Conservation (phyloP, 2,329 filamentous ascomycete genomes). For the Golovinomyces cichoracearum region DNA sequence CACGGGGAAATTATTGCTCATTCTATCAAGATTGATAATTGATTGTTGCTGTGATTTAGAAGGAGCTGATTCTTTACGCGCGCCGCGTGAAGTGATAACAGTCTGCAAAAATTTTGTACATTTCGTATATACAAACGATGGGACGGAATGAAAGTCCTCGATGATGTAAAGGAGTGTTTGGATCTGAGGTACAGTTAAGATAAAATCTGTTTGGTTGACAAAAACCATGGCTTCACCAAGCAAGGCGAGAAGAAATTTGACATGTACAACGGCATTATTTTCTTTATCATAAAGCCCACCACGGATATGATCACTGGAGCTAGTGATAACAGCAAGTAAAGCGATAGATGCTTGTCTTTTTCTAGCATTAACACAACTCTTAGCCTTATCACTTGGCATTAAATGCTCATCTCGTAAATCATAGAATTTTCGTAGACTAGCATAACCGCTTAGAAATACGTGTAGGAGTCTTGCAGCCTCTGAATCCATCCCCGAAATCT, state of each 20-base stretch:
- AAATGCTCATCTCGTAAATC: slow-evolving; percentile 53
- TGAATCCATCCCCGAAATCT: slow-evolving; percentile 46
- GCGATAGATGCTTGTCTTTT: slow-evolving; percentile 47
- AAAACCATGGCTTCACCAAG: slow-evolving; percentile 66
- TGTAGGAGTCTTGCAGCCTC: slow-evolving; percentile 65
- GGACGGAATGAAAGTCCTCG: slow-evolving; percentile 55
- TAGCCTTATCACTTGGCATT: slow-evolving; percentile 16
- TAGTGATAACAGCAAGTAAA: slow-evolving; percentile 59
- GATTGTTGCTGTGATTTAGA: slow-evolving; percentile 41
- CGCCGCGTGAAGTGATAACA: slow-evolving; percentile 44
- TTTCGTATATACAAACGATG: slow-evolving; percentile 41
- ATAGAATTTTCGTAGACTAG: slow-evolving; percentile 72
- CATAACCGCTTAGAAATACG: slow-evolving; percentile 72
- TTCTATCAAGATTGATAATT: slow-evolving; percentile 26
- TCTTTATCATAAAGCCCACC: slow-evolving; percentile 67
- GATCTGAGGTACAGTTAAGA: slow-evolving; percentile 47
- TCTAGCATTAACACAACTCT: slow-evolving; percentile 24
- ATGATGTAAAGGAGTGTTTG: slow-evolving; percentile 50
- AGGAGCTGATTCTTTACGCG: slow-evolving; percentile 34
- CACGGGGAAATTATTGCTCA: slow-evolving; percentile 36
- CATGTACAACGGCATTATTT: slow-evolving; percentile 59
- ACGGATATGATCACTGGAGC: slow-evolving; percentile 69
- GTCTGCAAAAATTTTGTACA: slow-evolving; percentile 58
- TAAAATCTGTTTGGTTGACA: slow-evolving; percentile 31
- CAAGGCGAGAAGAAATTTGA: slow-evolving; percentile 62